Evolutionary conservation across 169 alveolate species (phyloP), one percentile per base, ranked within the genome.

Genomic region (Amoebophrya sp.): DNA sequence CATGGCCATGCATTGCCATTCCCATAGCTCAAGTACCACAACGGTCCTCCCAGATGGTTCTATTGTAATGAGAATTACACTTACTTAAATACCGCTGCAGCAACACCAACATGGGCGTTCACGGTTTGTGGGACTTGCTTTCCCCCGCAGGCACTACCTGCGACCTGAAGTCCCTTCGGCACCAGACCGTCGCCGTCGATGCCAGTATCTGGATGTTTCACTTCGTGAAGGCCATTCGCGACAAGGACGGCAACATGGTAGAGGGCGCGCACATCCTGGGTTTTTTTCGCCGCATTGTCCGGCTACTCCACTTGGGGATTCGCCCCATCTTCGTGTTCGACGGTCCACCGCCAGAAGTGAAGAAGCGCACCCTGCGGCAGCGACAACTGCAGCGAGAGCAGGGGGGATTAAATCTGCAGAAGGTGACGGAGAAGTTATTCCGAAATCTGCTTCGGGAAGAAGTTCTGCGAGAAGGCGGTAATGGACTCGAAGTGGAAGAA

Each of bases 311-410:
- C 94, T 94, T 92, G 89, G 96, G 96, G 39, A 94, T 95, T 45
- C 92, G 92, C 29, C 97, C 97, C 7, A 94, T 95, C 41, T 92
- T 95, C 89, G 96, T 95, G 13, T 95, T 95, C 89, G 97, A 95
- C 92, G 97, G 97, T 23, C 91, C 94, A n/a, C 95, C 97, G 0
- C 97, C 97, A 7, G 92, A 88, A 16, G 90, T 95, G 43, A 95
- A 95, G 94, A 91, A 92, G 43, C 92, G 92, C 89, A 94, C 96
- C 31, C 69, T 95, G 91, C 89, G 88, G 90, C 50, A 69, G 42
- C 91, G 97, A 88, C 92, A 95, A 67, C 78, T 69, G 89, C 90
- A 13, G 43, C 40, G 92, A 41, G 45, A 31, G 88, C 78, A 78
- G 41, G 78, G 34, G 89, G 92, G 88, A 41, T 26, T n/a, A 45